Conservation (phyloP, 2,329 filamentous ascomycete genomes). For the Kalaharituber pfeilii region DNA sequence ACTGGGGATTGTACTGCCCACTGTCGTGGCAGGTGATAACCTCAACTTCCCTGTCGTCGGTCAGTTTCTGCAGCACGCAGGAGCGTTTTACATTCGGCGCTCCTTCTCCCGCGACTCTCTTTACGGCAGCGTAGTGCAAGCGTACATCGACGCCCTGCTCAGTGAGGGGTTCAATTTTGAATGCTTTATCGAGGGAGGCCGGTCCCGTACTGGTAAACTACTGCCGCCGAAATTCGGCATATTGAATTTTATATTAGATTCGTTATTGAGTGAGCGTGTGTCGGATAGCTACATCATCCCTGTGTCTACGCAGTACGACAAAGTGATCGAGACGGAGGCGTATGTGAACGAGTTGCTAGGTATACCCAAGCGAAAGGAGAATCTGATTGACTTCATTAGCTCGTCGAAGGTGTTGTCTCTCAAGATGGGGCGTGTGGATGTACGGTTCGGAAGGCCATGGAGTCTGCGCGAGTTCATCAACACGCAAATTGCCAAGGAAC, state of each 20-base stretch:
- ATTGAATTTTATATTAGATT: conserved; percentile 77
- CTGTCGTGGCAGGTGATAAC: conserved; percentile 90
- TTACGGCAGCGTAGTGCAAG: conserved; percentile 83
- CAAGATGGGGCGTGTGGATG: conserved; percentile 78
- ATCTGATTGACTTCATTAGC: conserved; percentile 73
- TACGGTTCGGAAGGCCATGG: conserved; percentile 94
- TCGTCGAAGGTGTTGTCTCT: conserved; percentile 76
- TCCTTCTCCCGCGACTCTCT: conserved; percentile 83
- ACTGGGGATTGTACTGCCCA: conserved; percentile 69
- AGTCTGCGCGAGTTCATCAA: conserved; percentile 67
- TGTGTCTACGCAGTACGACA: conserved; percentile 95
- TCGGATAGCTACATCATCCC: conserved; percentile 86
- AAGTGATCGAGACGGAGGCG: conserved; percentile 93
- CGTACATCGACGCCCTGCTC: conserved; percentile 83
- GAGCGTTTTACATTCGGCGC: conserved; percentile 88
- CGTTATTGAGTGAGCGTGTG: conserved; percentile 69
- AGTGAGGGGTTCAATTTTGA: conserved; percentile 88
- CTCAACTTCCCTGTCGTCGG: conserved; percentile 86
- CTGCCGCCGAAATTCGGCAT: conserved; percentile 92
- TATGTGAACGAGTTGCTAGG: conserved; percentile 90
- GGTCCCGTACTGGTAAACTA: conserved; percentile 84
- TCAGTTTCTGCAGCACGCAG: conserved; percentile 82
- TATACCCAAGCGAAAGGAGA: conserved; percentile 89
- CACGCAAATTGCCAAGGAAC: conserved; percentile 42
- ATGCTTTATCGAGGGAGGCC: conserved; percentile 91